Percentiles rank a stretch among this genome's conserved stretches.
Conservation (phyloP, 257 asterid species). For the Ophiorrhiza pumila region DNA sequence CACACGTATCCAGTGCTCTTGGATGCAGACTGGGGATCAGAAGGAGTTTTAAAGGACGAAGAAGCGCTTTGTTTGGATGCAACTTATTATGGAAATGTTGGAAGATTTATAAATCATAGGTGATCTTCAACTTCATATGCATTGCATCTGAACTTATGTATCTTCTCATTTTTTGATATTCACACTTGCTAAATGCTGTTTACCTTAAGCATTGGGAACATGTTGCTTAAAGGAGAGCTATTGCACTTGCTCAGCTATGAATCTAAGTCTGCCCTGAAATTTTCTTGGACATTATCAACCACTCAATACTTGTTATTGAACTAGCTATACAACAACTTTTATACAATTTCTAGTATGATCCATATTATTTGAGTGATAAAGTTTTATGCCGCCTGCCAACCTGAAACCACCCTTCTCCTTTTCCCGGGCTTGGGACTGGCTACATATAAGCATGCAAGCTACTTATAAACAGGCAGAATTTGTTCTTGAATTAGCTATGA, state of each 20-base stretch:
- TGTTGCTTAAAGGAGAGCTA: neutral
- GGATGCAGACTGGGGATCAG: constrained; percentile 53
- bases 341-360: no score
- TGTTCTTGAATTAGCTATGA: neutral
- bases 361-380: no score
- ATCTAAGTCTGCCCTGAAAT: neutral
- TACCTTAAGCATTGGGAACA: neutral
- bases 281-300: no score
- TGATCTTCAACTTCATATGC: neutral
- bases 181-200: neutral
- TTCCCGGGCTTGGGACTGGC: no score
- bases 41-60: constrained; percentile 39
- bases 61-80: constrained; percentile 54
- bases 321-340: no score
- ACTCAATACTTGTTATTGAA: no score
- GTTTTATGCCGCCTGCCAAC: no score
- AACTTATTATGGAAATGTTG: constrained; percentile 42
- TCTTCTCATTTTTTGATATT: neutral
- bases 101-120: constrained; percentile 52
- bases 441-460: no score
- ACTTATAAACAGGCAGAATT: neutral
- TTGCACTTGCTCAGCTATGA: neutral
- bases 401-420: no score
- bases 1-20: constrained; percentile 47
- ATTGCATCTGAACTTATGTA: neutral